phyloP scores from a whole-genome alignment of 495 filamentous ascomycete genomes.

The Eremomyces bilateralis region DNA sequence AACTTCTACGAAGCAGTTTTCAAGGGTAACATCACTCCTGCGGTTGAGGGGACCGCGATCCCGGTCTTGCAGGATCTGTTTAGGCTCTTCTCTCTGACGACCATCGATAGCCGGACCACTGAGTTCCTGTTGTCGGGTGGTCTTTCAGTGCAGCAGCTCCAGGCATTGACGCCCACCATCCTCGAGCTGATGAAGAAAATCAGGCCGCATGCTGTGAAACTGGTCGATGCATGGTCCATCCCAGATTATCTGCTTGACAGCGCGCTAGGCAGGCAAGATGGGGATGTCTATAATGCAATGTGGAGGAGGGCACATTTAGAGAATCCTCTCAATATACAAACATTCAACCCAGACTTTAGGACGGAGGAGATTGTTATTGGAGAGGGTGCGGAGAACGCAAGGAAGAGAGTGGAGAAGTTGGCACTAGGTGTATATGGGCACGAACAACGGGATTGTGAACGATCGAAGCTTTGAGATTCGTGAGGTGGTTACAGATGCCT shows the following conservation, averaged over 20 bases:
- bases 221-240: slow-evolving; percentile 47
- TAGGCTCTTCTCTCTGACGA: slow-evolving; percentile 41
- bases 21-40: slow-evolving; percentile 30
- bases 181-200: slow-evolving; percentile 44
- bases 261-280: slow-evolving; percentile 39
- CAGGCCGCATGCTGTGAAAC: slow-evolving; percentile 39
- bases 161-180: slow-evolving; percentile 34
- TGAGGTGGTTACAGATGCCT: too few species aligned
- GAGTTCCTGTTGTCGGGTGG: slow-evolving; percentile 46
- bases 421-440: too few species aligned
- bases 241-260: slow-evolving; percentile 50
- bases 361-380: slow-evolving; percentile 29
- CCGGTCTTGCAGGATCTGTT: slow-evolving; percentile 42
- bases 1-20: slow-evolving; percentile 38
- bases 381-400: too few species aligned
- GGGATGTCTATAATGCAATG: slow-evolving; percentile 47
- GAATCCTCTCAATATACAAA: slow-evolving; percentile 38
- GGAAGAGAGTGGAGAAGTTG: too few species aligned
- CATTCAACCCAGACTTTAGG: slow-evolving; percentile 27
- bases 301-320: slow-evolving; percentile 41
- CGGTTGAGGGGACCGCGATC: too few species aligned
- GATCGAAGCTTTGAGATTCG: too few species aligned
- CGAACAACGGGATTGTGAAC: too few species aligned
- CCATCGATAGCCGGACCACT: slow-evolving; percentile 38
- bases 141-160: slow-evolving; percentile 41